Conservation (phyloP, 345 rosid species). For the Citrus hindsii region DNA sequence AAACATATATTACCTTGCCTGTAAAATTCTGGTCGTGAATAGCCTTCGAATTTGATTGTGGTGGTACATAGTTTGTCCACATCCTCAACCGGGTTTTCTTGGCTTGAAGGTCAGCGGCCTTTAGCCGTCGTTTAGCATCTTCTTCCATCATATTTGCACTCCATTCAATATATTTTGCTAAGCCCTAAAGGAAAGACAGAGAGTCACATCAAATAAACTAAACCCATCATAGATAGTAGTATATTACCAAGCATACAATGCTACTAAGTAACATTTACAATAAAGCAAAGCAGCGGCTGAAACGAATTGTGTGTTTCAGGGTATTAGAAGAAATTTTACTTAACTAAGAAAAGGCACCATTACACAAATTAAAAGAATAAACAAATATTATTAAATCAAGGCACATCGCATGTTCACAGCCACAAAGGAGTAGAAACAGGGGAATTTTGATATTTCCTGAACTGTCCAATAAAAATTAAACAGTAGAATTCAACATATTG, state of each 20-base stretch:
- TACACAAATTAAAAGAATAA: background rate
- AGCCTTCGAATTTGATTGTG: conserved; percentile 78
- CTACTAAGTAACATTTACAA: background rate
- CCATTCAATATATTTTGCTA: conserved; percentile 97
- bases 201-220: background rate
- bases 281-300: background rate
- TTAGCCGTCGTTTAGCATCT: conserved; percentile 68
- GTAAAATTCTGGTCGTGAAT: conserved; percentile 87
- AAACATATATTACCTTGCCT: conserved; percentile 58
- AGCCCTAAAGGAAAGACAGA: conserved; percentile 48
- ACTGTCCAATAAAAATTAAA: background rate
- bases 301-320: background rate
- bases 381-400: background rate
- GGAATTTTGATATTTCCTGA: background rate
- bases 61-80: conserved; percentile 90
- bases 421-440: background rate
- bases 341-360: background rate
- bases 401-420: background rate
- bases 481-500: conserved; percentile 59
- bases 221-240: background rate
- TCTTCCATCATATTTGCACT: conserved; percentile 99
- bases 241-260: background rate
- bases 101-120: conserved; percentile 87
- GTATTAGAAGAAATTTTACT: background rate
- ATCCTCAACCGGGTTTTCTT: conserved; percentile 73